phyloP scores from a whole-genome alignment of 108 stramenopile species.

The Skeletonema potamos region DNA sequence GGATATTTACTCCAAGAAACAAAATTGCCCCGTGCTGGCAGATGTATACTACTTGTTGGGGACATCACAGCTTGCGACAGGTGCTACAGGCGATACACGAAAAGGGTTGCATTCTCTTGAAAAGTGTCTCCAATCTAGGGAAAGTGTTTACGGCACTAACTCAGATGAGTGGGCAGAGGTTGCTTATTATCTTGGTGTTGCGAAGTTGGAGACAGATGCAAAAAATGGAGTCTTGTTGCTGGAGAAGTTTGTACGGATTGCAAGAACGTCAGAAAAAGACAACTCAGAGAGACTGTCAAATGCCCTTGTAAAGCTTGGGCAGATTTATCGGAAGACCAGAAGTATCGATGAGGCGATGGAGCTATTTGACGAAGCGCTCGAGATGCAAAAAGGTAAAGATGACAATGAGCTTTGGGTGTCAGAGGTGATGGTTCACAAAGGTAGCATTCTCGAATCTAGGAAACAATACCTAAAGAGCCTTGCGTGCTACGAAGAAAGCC shows the following conservation, averaged over 20 bases:
- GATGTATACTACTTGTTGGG: slow-evolving; percentile 33
- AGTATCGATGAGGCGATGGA: slow-evolving; percentile 37
- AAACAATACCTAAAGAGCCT: slow-evolving; percentile 41
- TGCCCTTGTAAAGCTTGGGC: slow-evolving; percentile 30
- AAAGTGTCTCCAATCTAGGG: slow-evolving; percentile 23
- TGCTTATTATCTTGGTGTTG: slow-evolving; percentile 34
- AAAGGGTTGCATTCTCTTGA: slow-evolving; percentile 32
- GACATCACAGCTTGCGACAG: slow-evolving; percentile 13
- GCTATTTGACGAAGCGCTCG: slow-evolving; percentile 44
- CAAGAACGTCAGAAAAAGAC: slow-evolving; percentile 1
- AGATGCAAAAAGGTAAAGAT: slow-evolving; percentile 20
- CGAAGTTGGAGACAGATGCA: slow-evolving; percentile 27
- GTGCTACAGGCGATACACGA: slow-evolving; percentile 12
- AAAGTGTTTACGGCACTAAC: slow-evolving; percentile 5
- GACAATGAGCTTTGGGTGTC: slow-evolving; percentile 35
- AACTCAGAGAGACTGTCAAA: slow-evolving; percentile 23
- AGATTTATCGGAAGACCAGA: slow-evolving; percentile 22
- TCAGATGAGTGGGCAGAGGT: slow-evolving; percentile 38
- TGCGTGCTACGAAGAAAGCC: slow-evolving; percentile 28
- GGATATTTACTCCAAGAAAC: slow-evolving; percentile 21
- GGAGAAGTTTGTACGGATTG: slow-evolving; percentile 25
- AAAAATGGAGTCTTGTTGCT: slow-evolving; percentile 11
- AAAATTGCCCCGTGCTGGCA: slow-evolving; percentile 7
- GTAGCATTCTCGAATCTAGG: slow-evolving; percentile 24
- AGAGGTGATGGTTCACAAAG: slow-evolving; percentile 47